Base-by-base conservation (phyloP, 2,329 filamentous ascomycete species). In the Ascocoryne sarcoides region DNA sequence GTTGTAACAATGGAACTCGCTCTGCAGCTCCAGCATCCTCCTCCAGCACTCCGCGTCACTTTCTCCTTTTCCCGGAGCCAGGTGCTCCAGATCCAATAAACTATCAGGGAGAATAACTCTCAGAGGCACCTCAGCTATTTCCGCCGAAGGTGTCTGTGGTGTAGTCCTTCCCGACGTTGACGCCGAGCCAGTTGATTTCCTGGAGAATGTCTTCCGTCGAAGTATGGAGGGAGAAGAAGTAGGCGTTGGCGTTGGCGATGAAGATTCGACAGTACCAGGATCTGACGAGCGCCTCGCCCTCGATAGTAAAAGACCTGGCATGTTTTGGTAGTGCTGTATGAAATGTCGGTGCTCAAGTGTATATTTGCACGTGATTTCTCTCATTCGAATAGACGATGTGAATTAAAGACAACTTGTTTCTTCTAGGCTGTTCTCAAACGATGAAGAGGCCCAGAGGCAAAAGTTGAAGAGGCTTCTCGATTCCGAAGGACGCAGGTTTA, bases 1-100 rank as follows among this genome's bases (percentile, higher is more conserved):
- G 32, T 58, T 55, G 36, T 57, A 59, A 26, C 56, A 59, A 37
- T 55, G 52, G 36, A 51, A 59, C 42, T 52, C 46, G 26, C 49
- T 48, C 46, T 59, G 56, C 36, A 59, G 32, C 16, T 32, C 34
- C 12, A 59, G 36, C 56, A 59, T 59, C 19, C 48, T 49, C 19
- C 43, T 37, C 56, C 56, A 59, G 18, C 49, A 50, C 39, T 57
- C 46, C 2, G 38, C 42, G 34, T 59, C 55, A 8, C 5, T 20
- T 38, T 32, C 26, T 46, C 45, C n/a, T 20, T 15, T 26, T 26
- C 23, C 23, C 7, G 23, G 23, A 26, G 23, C 23, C 12, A 26
- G 23, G 12, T 7, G 7, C 23, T 26, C 7, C 7, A 26, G 23
- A 7, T 26, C 23, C 23, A 26, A 7, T 12, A 26, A 26, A 7